These are phyloP conservation scores for Gleditsia sinensis DNA, from an alignment of 306 rosid species.

Conservation along the genomic window DNA sequence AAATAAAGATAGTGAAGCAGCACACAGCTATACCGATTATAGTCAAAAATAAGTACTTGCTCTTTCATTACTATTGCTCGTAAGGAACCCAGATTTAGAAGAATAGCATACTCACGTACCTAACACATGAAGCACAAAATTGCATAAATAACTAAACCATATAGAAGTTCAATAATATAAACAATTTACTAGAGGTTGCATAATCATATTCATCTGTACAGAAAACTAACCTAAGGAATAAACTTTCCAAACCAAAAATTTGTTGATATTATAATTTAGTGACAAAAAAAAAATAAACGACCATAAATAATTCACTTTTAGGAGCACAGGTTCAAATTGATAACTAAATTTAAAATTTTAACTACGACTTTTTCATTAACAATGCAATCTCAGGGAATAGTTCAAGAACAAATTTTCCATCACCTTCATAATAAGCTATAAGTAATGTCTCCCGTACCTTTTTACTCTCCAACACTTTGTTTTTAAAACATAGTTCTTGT, in stretches of 20 bases:
- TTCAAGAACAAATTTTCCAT: not conserved
- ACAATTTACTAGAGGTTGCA: not conserved
- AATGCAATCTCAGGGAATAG: not conserved
- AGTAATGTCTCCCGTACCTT: not conserved
- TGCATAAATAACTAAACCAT: slow-evolving; percentile 10
- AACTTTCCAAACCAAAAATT: slow-evolving; percentile 8
- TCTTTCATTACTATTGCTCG: slow-evolving; percentile 95
- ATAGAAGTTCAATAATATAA: slow-evolving; percentile 1
- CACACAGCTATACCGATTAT: slow-evolving; percentile 60
- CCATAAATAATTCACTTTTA: not conserved
- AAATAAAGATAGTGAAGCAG: slow-evolving; percentile 13
- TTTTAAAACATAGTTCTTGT: slow-evolving; percentile 7
- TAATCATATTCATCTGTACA: slow-evolving; percentile 21
- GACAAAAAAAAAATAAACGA: not conserved
- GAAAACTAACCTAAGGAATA: slow-evolving; percentile 7
- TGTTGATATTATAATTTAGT: not conserved
- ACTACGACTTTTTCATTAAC: slow-evolving; percentile 15
- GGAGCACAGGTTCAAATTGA: not conserved
- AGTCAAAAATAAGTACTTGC: slow-evolving; percentile 86
- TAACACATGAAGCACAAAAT: slow-evolving; percentile 42
- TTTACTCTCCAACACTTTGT: slow-evolving; percentile 1
- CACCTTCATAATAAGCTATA: not conserved
- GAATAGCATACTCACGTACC: slow-evolving; percentile 97
- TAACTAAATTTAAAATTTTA: not conserved
- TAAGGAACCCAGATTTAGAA: slow-evolving; percentile 88